Conservation (phyloP, 2,329 filamentous ascomycete genomes). For the Annulohypoxylon truncatum region DNA sequence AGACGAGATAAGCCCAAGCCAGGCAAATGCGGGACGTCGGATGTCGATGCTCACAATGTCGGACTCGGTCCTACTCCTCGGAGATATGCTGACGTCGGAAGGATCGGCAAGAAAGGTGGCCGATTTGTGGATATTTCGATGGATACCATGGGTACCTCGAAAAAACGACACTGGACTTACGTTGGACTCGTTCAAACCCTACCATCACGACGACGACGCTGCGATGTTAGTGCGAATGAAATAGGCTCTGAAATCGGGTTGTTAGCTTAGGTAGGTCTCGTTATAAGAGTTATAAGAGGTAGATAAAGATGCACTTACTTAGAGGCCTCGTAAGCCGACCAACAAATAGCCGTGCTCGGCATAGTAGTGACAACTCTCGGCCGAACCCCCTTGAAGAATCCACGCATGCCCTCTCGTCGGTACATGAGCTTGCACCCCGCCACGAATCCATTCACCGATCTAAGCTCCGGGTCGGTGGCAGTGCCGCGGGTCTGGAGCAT, state of each 20-base stretch:
- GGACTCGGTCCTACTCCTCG: constrained; percentile 37
- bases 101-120: constrained; percentile 33
- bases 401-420: constrained; percentile 82
- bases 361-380: constrained; percentile 95
- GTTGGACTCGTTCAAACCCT: constrained; percentile 7
- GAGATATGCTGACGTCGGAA: constrained; percentile 38
- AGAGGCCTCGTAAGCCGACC: constrained; percentile 80
- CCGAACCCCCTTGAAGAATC: constrained; percentile 93
- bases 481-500: constrained; percentile 93
- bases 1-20: constrained; percentile 16
- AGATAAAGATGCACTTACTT: constrained; percentile 62
- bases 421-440: constrained; percentile 85
- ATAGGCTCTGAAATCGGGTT: constrained; percentile 46
- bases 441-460: constrained; percentile 84
- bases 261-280: constrained; percentile 26
- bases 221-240: constrained; percentile 49
- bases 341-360: constrained; percentile 99
- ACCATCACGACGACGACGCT: constrained; percentile 43
- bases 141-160: constrained; percentile 33
- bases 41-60: constrained; percentile 16
- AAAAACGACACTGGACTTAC: constrained; percentile 23
- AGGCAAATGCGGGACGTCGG: constrained; percentile 19
- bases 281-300: background rate
- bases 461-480: constrained; percentile 81
- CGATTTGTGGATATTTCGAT: constrained; percentile 29